Percentiles rank a stretch among this genome's conserved stretches.
Conservation (phyloP, 768 basidiomycete genomes). For the Amanita inopinata region DNA sequence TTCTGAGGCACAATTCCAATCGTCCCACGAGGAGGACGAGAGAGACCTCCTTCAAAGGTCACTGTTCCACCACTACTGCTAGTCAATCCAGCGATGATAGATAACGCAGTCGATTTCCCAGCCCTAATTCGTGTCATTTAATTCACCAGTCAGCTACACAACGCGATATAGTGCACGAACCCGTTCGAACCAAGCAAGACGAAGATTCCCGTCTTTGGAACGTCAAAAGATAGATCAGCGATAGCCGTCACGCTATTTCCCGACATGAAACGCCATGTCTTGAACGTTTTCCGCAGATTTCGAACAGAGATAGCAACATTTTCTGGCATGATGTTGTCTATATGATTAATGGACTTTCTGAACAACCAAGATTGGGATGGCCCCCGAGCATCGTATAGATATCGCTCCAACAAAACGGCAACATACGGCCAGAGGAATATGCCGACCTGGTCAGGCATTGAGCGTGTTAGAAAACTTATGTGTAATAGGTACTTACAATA, state of each 20-base stretch:
- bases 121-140: slow-evolving; percentile 41
- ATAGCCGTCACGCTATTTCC: slow-evolving; percentile 52
- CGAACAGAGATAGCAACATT: slow-evolving; percentile 52
- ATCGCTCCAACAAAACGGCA: slow-evolving; percentile 47
- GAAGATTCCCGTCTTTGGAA: slow-evolving; percentile 69
- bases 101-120: slow-evolving; percentile 67
- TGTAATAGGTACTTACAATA: slow-evolving; percentile 36
- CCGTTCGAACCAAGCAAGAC: slow-evolving; percentile 70
- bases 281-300: slow-evolving; percentile 51
- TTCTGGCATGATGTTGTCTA: slow-evolving; percentile 19
- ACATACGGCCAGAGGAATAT: slow-evolving; percentile 69
- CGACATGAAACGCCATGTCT: slow-evolving; percentile 35
- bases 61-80: slow-evolving; percentile 51
- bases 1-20: slow-evolving; percentile 78
- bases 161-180: slow-evolving; percentile 20
- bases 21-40: slow-evolving; percentile 49
- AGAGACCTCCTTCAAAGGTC: slow-evolving; percentile 40
- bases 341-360: slow-evolving; percentile 7
- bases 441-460: slow-evolving; percentile 36
- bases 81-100: slow-evolving; percentile 54
- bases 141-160: background rate
- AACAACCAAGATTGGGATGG: slow-evolving; percentile 15
- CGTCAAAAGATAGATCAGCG: slow-evolving; percentile 52
- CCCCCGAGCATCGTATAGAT: slow-evolving; percentile 50
- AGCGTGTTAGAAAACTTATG: background rate